Conservation (phyloP, 208 protist species). For the Trypanosoma cruzi region DNA sequence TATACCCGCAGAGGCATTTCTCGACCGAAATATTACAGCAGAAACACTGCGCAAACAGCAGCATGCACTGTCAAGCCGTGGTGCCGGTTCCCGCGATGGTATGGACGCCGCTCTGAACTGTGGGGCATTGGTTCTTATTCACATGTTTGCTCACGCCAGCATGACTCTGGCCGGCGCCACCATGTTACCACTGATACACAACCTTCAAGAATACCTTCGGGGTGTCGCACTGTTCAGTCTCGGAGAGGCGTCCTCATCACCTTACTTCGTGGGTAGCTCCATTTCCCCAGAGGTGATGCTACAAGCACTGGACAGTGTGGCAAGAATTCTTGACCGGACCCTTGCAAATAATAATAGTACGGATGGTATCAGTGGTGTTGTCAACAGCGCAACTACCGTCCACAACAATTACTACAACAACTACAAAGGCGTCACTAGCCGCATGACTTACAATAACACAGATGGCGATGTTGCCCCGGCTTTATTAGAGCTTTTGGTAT, state of each 20-base stretch:
- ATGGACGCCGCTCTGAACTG: slow-evolving; percentile 74
- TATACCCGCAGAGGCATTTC: slow-evolving; percentile 41
- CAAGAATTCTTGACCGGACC: slow-evolving; percentile 40
- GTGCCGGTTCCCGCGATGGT: slow-evolving; percentile 5
- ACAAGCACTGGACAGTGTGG: slow-evolving; percentile 62
- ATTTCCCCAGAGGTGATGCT: slow-evolving; percentile 60
- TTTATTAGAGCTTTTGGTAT: slow-evolving; percentile 66
- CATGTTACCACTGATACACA: slow-evolving; percentile 61
- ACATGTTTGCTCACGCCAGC: slow-evolving; percentile 56
- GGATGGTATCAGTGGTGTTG: not conserved
- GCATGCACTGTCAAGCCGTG: slow-evolving; percentile 26
- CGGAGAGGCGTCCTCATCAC: slow-evolving; percentile 36
- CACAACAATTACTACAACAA: not conserved
- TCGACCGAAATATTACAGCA: slow-evolving; percentile 62
- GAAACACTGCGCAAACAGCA: slow-evolving; percentile 67
- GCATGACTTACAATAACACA: not conserved
- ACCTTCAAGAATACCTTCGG: slow-evolving; percentile 73
- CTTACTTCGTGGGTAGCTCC: slow-evolving; percentile 15
- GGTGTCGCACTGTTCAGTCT: slow-evolving; percentile 69
- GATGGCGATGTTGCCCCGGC: slow-evolving; percentile 20
- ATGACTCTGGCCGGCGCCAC: slow-evolving; percentile 27
- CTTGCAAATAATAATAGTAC: slow-evolving; percentile 4
- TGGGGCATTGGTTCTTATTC: slow-evolving; percentile 79
- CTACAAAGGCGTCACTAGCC: not conserved
- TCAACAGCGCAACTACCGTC: not conserved